Conservation (phyloP, 176 grass and related monocot genomes). For the Aegilops bicornis region DNA sequence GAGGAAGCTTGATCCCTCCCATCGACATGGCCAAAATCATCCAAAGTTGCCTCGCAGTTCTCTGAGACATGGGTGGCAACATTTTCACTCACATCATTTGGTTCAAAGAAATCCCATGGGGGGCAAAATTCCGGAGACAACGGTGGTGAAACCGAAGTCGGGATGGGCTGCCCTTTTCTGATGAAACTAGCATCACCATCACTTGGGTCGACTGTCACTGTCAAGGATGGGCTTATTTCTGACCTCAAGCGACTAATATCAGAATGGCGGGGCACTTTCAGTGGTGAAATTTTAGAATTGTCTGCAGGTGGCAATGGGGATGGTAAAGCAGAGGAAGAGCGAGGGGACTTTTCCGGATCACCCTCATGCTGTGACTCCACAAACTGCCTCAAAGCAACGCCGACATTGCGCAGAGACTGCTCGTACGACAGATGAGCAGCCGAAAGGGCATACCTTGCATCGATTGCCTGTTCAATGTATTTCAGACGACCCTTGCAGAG, state of each 20-base stretch:
- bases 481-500: conserved; percentile 56
- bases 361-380: conserved; percentile 33
- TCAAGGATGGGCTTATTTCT: conserved; percentile 24
- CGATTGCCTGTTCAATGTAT: conserved; percentile 38
- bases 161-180: neutral
- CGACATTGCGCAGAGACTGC: conserved; percentile 49
- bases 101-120: conserved; percentile 71
- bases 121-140: conserved; percentile 13
- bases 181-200: conserved; percentile 25
- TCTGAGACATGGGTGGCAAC: neutral
- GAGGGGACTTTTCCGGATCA: conserved; percentile 31
- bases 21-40: neutral
- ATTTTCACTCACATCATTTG: conserved; percentile 17
- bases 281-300: conserved; percentile 1
- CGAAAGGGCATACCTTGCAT: conserved; percentile 55
- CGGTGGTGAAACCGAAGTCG: conserved; percentile 9
- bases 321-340: conserved; percentile 37
- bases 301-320: conserved; percentile 31
- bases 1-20: conserved; percentile 11
- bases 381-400: conserved; percentile 46
- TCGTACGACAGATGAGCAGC: conserved; percentile 55
- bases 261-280: neutral
- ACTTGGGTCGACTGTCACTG: conserved; percentile 34
- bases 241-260: conserved; percentile 45
- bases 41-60: neutral